Evolutionary conservation across 306 rosid species (phyloP).

Genomic region (Rubus idaeus): DNA sequence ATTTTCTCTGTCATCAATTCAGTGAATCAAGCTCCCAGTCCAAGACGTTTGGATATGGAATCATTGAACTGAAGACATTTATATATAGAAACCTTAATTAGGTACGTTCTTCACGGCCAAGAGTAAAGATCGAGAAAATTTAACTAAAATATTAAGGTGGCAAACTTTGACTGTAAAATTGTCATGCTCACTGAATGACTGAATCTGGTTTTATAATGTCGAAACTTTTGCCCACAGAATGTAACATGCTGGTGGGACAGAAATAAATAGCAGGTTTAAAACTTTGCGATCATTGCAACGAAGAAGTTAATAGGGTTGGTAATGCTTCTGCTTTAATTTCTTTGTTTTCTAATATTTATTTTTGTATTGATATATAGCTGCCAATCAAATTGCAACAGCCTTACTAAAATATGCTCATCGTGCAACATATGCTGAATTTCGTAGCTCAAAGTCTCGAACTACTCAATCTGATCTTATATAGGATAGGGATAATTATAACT

Average conservation of each 20-base stretch:
- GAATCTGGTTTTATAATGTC: not conserved
- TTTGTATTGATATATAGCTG: not conserved
- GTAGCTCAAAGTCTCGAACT: not conserved
- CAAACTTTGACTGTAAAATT: not conserved
- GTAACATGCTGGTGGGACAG: not conserved
- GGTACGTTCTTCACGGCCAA: not conserved
- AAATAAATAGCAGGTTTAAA: no score
- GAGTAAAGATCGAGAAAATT: not conserved
- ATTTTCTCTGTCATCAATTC: not conserved
- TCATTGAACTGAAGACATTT: not conserved
- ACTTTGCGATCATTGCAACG: no score
- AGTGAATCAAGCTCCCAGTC: not conserved
- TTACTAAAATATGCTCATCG: not conserved
- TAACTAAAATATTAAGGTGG: not conserved
- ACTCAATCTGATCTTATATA: not conserved
- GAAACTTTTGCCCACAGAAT: not conserved
- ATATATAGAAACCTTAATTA: not conserved
- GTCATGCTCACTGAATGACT: not conserved
- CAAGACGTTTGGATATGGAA: not conserved
- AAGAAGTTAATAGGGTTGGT: not conserved
- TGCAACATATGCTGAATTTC: not conserved
- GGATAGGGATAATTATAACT: no score
- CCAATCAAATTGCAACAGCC: not conserved
- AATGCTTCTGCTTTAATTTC: not conserved
- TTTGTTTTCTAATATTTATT: not conserved